Evolutionary conservation across 768 basidiomycete genomes (phyloP).

Genomic region (Lentinula raphanica): DNA sequence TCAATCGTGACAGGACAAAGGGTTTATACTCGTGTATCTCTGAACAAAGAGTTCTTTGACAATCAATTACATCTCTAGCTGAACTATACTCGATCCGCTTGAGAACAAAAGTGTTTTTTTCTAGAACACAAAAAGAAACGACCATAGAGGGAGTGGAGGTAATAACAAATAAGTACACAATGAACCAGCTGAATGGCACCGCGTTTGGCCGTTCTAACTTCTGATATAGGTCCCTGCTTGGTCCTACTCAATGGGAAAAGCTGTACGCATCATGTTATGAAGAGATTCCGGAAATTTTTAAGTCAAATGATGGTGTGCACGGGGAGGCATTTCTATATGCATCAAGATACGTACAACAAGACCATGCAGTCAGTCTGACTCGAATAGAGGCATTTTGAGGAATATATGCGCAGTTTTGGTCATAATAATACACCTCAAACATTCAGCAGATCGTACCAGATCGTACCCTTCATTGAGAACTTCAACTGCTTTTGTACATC

Average conservation of each 20-base stretch:
- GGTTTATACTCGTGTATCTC: neutral
- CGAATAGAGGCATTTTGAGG: too few species aligned
- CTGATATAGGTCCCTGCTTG: neutral
- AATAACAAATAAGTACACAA: neutral
- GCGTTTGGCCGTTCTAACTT: neutral
- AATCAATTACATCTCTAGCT: neutral
- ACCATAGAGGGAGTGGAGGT: neutral
- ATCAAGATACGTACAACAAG: too few species aligned
- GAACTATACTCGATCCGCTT: neutral
- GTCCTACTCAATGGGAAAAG: neutral
- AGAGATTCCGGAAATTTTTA: neutral
- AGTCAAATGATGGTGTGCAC: neutral
- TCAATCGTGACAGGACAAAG: slow-evolving; percentile 5
- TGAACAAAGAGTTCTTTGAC: neutral
- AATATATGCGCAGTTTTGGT: too few species aligned
- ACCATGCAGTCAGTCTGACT: too few species aligned
- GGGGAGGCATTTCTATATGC: too few species aligned
- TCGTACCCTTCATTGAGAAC: too few species aligned
- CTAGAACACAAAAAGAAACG: neutral
- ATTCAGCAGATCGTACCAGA: too few species aligned
- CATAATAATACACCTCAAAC: too few species aligned
- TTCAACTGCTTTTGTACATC: too few species aligned
- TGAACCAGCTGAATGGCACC: neutral
- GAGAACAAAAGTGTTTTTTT: neutral
- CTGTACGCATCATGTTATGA: neutral